These are phyloP conservation scores for Rubroboletus pulcherrimus DNA, from an alignment of 768 basidiomycete species.

Conservation along the genomic window DNA sequence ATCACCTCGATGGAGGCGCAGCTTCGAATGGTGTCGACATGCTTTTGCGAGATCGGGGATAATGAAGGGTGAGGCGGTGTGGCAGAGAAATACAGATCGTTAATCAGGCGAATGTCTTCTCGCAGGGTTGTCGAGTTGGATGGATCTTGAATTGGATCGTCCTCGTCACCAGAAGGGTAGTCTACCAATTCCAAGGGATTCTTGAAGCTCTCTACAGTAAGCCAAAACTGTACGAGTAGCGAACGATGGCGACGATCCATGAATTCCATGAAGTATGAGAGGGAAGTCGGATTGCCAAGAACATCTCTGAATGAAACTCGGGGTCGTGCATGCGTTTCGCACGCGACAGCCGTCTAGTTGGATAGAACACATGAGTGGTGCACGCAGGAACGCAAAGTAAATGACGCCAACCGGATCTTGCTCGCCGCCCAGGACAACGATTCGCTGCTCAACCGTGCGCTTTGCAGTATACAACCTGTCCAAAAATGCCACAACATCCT, in stretches of 20 bases:
- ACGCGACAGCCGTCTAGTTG: slow-evolving; percentile 38
- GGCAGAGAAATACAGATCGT: slow-evolving; percentile 80
- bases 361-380: not conserved
- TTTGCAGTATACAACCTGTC: slow-evolving; percentile 89
- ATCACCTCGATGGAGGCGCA: slow-evolving; percentile 54
- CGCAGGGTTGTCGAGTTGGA: slow-evolving; percentile 59
- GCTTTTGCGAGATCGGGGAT: slow-evolving; percentile 61
- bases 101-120: slow-evolving; percentile 88
- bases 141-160: slow-evolving; percentile 55
- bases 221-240: slow-evolving; percentile 92
- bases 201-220: slow-evolving; percentile 96
- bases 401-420: slow-evolving; percentile 50
- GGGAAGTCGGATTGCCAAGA: slow-evolving; percentile 81
- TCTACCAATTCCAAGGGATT: slow-evolving; percentile 87
- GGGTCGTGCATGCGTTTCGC: slow-evolving; percentile 44
- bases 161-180: slow-evolving; percentile 54
- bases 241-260: slow-evolving; percentile 90
- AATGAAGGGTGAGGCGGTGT: slow-evolving; percentile 55
- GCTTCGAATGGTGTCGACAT: slow-evolving; percentile 63
- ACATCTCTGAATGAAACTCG: slow-evolving; percentile 70
- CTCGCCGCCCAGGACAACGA: slow-evolving; percentile 71
- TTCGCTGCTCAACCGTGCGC: slow-evolving; percentile 81
- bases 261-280: slow-evolving; percentile 97
- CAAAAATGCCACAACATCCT: slow-evolving; percentile 82
- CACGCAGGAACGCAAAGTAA: not conserved